Evolutionary conservation across 805 yeast species (phyloP), one percentile per base, ranked within the genome.

Genomic region (Yarrowia bubula): DNA sequence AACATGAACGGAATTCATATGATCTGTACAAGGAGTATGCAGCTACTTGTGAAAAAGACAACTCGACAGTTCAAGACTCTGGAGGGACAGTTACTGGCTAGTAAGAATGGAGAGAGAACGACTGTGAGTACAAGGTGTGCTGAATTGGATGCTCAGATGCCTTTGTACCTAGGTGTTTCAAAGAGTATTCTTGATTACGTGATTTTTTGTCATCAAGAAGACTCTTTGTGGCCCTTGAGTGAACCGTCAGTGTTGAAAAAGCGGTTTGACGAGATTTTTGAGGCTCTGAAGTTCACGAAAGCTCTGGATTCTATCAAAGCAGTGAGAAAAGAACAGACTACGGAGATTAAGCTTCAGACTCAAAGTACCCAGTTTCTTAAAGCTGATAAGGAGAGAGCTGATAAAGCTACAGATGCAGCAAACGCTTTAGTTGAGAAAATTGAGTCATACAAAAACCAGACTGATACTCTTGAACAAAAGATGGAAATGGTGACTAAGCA

Each of bases 201-300:
- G 46, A 87, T 93, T 1, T 95, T 95, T 76, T 93, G 99, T 72
- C 99, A 95, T 72, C 99, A 95, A 74, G 99, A 95, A 72, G 99
- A 95, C 67, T 87, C 93, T 70, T 76, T 91, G 33, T 95, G 99
- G 99, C 99, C 99, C 1, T 79, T 95, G 55, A 84, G 92, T 70
- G 99, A 95, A 75, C 96, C 99, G 1, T 81, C 96, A 1, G 83
- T 83, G 11, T 81, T 95, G 73, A 96, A 95, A 76, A 92, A 92
- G 76, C 83, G 93, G 63, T 96, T 95, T 71, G 99, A 95, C 75
- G 99, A 95, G 75, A 93, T 95, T 8, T 95, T 95, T 72, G 98
- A 95, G 75, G 97, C 98, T 0, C 84, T 91, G 69, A 92, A 90
- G 74, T 96, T 89, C 72, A 91, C 97, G 0, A 93, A 90, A 72